Percentiles rank a stretch among this genome's conserved stretches.
Evolutionary conservation across 495 filamentous ascomycete genomes (phyloP).

Genomic region (Daldinia grandis): DNA sequence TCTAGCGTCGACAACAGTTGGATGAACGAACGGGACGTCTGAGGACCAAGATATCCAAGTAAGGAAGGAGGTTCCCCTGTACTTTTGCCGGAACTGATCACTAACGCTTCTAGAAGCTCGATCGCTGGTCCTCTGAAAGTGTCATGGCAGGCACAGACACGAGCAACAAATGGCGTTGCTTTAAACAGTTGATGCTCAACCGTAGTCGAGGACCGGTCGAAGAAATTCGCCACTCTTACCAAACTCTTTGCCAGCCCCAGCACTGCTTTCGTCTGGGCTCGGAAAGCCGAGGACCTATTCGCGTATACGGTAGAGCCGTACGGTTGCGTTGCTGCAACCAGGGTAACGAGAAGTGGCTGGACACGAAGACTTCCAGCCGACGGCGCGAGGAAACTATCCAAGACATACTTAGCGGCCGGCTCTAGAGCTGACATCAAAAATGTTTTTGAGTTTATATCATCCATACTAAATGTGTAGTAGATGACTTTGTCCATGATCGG

Average conservation of each 20-base stretch:
- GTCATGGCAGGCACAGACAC: slow-evolving; percentile 77
- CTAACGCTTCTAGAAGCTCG: slow-evolving; percentile 74
- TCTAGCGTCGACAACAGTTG: slow-evolving; percentile 80
- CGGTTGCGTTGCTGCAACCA: slow-evolving; percentile 71
- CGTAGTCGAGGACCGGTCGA: slow-evolving; percentile 65
- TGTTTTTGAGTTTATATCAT: slow-evolving; percentile 67
- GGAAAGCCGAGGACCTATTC: slow-evolving; percentile 63
- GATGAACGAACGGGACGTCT: slow-evolving; percentile 83
- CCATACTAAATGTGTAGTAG: slow-evolving; percentile 74
- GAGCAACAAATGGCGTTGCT: slow-evolving; percentile 74
- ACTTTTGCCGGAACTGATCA: slow-evolving; percentile 69
- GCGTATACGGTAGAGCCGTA: slow-evolving; percentile 71
- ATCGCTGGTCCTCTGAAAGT: slow-evolving; percentile 70
- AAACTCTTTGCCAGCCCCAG: slow-evolving; percentile 73
- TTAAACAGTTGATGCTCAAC: slow-evolving; percentile 85
- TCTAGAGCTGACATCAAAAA: slow-evolving; percentile 66
- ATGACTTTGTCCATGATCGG: slow-evolving; percentile 75
- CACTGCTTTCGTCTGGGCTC: slow-evolving; percentile 68
- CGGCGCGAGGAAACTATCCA: slow-evolving; percentile 77
- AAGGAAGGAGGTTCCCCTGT: slow-evolving; percentile 84
- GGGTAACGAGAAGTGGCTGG: slow-evolving; percentile 76
- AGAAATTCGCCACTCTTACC: slow-evolving; percentile 71
- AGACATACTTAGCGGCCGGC: slow-evolving; percentile 74
- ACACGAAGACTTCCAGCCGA: slow-evolving; percentile 74
- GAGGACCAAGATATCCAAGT: slow-evolving; percentile 83